Percentiles rank a stretch among this genome's conserved stretches.
These are phyloP conservation scores for Selenicereus undatus DNA, from an alignment of 148 eudicot genomes.

Conservation along the genomic window DNA sequence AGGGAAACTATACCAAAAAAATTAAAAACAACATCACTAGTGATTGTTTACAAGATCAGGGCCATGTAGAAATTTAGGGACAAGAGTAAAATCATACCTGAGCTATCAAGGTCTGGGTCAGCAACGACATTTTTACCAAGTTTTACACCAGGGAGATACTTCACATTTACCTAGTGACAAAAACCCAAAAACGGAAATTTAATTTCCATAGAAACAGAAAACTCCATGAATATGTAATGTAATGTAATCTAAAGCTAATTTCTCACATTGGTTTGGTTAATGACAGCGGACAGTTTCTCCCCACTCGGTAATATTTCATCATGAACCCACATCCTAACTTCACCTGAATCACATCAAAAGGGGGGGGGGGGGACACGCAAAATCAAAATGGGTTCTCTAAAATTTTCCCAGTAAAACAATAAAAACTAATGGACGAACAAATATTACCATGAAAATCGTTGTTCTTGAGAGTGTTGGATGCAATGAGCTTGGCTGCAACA, in stretches of 20 bases:
- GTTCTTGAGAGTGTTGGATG: slow-evolving; percentile 65
- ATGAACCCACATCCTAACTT: slow-evolving; percentile 97
- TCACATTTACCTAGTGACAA: slow-evolving; percentile 70
- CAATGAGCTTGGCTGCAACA: slow-evolving; percentile 93
- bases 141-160: slow-evolving; percentile 84
- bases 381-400: slow-evolving; percentile 9
- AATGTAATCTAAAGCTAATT: neutral
- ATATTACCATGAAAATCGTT: slow-evolving; percentile 57
- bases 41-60: too few relatives aligned
- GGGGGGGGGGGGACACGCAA: neutral
- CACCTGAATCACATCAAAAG: slow-evolving; percentile 47
- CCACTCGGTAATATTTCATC: slow-evolving; percentile 83
- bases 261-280: slow-evolving; percentile 78
- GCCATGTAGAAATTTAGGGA: neutral
- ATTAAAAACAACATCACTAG: neutral
- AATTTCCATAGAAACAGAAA: neutral
- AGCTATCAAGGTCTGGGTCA: slow-evolving; percentile 73
- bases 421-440: too few relatives aligned
- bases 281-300: slow-evolving; percentile 64
- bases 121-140: slow-evolving; percentile 93
- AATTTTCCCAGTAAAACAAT: neutral
- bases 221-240: neutral
- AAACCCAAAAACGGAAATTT: neutral
- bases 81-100: slow-evolving; percentile 42
- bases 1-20: neutral